These are phyloP conservation scores for Naganishia cerealis DNA, from an alignment of 1,284 basidiomycete species.

Conservation along the genomic window DNA sequence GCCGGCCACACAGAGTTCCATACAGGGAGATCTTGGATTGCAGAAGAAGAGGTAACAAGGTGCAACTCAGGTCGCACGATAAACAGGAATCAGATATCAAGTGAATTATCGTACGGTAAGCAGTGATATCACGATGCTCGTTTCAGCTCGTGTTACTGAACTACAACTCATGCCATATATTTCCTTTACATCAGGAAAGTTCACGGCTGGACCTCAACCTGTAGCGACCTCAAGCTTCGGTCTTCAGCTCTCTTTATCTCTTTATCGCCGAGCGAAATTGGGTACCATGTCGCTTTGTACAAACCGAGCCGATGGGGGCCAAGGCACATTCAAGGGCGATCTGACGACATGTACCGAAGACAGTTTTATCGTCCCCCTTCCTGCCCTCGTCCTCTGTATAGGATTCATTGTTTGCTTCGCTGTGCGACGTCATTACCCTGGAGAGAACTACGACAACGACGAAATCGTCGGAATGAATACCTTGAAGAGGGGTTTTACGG, in stretches of 20 bases:
- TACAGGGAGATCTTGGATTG: too few relatives aligned
- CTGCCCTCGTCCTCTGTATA: constrained; percentile 23
- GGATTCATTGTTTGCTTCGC: constrained; percentile 32
- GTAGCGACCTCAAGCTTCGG: neutral
- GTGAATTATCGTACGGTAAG: too few relatives aligned
- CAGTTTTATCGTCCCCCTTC: constrained; percentile 32
- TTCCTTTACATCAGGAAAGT: too few relatives aligned
- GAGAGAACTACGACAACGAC: constrained; percentile 11
- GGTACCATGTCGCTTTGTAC: constrained; percentile 15
- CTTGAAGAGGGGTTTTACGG: constrained; percentile 8
- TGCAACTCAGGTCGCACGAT: too few relatives aligned
- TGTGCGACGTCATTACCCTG: constrained; percentile 27
- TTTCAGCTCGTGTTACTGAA: too few relatives aligned
- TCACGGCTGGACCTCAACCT: neutral
- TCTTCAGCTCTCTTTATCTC: too few relatives aligned
- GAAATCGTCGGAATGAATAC: constrained; percentile 5
- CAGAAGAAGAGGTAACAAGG: too few relatives aligned
- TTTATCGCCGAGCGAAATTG: neutral
- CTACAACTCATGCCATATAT: too few relatives aligned
- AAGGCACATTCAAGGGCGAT: constrained; percentile 28
- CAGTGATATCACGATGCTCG: too few relatives aligned
- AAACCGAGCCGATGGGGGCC: constrained; percentile 21
- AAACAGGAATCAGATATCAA: too few relatives aligned
- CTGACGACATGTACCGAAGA: constrained; percentile 32
- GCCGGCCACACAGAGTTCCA: too few relatives aligned